phyloP scores from a whole-genome alignment of 2,329 filamentous ascomycete genomes.

The Epichloe sylvatica region DNA sequence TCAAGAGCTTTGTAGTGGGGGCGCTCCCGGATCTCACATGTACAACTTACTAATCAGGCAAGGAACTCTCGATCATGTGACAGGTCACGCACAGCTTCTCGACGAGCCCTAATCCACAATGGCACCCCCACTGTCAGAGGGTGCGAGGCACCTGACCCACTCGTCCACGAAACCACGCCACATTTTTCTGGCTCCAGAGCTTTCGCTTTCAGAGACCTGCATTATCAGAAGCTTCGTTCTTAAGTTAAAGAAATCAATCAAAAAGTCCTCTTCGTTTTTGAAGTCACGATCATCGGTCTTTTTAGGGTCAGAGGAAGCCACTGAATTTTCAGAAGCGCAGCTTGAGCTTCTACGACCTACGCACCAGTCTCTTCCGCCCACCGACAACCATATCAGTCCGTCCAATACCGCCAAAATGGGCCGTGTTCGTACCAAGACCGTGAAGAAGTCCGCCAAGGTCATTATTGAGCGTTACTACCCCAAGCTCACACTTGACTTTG shows the following conservation, averaged over 20 bases:
- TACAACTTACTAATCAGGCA: not conserved
- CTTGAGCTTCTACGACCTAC: not conserved
- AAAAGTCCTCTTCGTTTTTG: too few relatives aligned
- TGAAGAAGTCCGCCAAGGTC: slow-evolving; percentile 85
- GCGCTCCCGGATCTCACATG: not conserved
- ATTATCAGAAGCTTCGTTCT: too few relatives aligned
- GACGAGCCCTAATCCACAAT: slow-evolving; percentile 17
- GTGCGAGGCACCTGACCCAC: too few relatives aligned
- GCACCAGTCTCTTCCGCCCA: slow-evolving; percentile 16
- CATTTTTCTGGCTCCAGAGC: too few relatives aligned
- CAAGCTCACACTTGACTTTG: slow-evolving; percentile 96
- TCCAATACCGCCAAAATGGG: slow-evolving; percentile 48
- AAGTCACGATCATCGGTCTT: too few relatives aligned
- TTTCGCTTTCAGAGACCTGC: too few relatives aligned
- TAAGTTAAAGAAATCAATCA: too few relatives aligned
- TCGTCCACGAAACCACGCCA: too few relatives aligned
- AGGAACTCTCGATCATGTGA: slow-evolving; percentile 13
- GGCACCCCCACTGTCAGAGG: slow-evolving; percentile 8
- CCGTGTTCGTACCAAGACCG: slow-evolving; percentile 57
- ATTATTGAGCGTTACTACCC: slow-evolving; percentile 99
- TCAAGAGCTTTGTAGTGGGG: not conserved
- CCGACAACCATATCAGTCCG: slow-evolving; percentile 21
- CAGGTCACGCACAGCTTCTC: slow-evolving; percentile 3
- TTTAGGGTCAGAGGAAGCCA: slow-evolving; percentile 11
- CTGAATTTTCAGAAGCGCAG: slow-evolving; percentile 13